These are phyloP conservation scores for Solanum virginianum DNA, from an alignment of 257 asterid genomes.

Conservation along the genomic window DNA sequence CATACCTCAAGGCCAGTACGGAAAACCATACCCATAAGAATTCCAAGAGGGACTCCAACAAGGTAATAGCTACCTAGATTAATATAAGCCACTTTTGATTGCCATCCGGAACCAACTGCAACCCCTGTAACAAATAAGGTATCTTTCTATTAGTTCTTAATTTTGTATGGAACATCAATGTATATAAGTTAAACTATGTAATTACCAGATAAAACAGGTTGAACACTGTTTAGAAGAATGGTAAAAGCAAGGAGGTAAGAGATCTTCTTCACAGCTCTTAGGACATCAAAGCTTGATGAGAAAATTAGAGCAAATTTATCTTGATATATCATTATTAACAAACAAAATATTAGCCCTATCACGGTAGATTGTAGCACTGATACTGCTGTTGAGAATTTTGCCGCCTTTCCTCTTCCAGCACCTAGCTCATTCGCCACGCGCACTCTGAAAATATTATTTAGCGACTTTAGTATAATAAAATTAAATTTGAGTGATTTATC, in stretches of 20 bases:
- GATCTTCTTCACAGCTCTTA: slow-evolving; percentile 16
- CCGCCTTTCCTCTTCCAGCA: slow-evolving; percentile 41
- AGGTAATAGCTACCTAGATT: slow-evolving; percentile 32
- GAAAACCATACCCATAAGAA: slow-evolving; percentile 19
- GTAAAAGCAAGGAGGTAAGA: slow-evolving; percentile 27
- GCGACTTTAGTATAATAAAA: not conserved
- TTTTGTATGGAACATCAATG: too few species aligned
- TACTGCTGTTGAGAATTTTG: slow-evolving; percentile 35
- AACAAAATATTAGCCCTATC: slow-evolving; percentile 27
- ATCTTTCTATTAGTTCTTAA: not conserved
- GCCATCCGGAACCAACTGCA: slow-evolving; percentile 54
- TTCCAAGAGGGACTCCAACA: slow-evolving; percentile 45
- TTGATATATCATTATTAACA: slow-evolving; percentile 14
- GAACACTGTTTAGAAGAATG: slow-evolving; percentile 49
- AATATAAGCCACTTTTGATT: slow-evolving; percentile 31
- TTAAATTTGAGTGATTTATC: not conserved
- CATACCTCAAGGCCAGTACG: slow-evolving; percentile 29
- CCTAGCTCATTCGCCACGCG: slow-evolving; percentile 55
- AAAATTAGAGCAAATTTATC: slow-evolving; percentile 29
- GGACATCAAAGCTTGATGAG: slow-evolving; percentile 24
- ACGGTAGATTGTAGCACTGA: slow-evolving; percentile 34
- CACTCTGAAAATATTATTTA: slow-evolving; percentile 17
- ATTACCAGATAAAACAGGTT: slow-evolving; percentile 46
- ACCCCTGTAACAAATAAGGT: slow-evolving; percentile 14
- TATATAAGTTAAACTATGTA: too few species aligned